phyloP scores from a whole-genome alignment of 495 filamentous ascomycete genomes.

The Penicillium goetzii region DNA sequence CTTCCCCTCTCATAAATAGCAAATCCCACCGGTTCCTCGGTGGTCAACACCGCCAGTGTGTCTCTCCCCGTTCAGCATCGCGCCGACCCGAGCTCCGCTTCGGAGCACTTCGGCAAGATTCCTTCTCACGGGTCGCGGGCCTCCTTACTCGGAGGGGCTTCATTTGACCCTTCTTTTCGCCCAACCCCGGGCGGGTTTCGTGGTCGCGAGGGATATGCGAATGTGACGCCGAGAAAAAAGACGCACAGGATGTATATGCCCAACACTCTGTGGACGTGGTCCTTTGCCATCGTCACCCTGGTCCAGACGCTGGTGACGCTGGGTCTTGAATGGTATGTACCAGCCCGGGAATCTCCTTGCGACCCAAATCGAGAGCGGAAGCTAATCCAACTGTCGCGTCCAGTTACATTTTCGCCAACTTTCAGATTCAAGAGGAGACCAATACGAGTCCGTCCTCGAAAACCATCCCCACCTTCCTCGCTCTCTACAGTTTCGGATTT shows the following conservation, averaged over 20 bases:
- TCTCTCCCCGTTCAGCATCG: constrained; percentile 36
- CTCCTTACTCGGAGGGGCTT: constrained; percentile 68
- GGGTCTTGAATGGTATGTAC: constrained; percentile 80
- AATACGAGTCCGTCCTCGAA: constrained; percentile 51
- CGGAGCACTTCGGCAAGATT: constrained; percentile 60
- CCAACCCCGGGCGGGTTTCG: constrained; percentile 55
- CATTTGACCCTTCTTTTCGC: constrained; percentile 56
- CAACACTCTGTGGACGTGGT: constrained; percentile 84
- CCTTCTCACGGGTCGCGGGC: constrained; percentile 62
- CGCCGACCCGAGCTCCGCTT: constrained; percentile 44
- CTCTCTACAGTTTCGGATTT: constrained; percentile 97
- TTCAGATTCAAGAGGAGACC: constrained; percentile 69
- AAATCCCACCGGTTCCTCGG: constrained; percentile 30
- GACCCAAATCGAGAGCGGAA: background rate
- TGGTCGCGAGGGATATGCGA: constrained; percentile 58
- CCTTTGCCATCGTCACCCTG: constrained; percentile 73
- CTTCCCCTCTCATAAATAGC: constrained; percentile 13
- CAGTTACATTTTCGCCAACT: constrained; percentile 55
- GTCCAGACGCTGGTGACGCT: constrained; percentile 79
- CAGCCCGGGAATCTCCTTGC: background rate
- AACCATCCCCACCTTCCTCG: constrained; percentile 86
- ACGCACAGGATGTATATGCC: constrained; percentile 67
- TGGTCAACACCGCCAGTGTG: constrained; percentile 47
- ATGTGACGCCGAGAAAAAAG: constrained; percentile 29
- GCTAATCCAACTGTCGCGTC: constrained; percentile 2